Evolutionary conservation across 805 yeast genomes (phyloP).

Genomic region (Pichia ethanolica): DNA sequence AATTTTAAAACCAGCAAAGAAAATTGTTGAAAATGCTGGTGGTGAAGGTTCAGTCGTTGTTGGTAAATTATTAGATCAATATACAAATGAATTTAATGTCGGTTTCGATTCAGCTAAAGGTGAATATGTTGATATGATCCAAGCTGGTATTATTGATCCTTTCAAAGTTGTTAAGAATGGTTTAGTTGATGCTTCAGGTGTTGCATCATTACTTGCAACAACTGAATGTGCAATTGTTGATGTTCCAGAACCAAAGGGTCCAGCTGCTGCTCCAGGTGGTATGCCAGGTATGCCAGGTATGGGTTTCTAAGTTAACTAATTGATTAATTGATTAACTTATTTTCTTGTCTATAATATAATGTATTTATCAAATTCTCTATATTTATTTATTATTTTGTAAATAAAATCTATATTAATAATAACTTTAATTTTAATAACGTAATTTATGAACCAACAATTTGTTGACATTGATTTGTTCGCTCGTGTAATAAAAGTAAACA

Average conservation of each 20-base stretch:
- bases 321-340: not conserved
- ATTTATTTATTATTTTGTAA: not conserved
- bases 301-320: constrained; percentile 16
- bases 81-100: constrained; percentile 66
- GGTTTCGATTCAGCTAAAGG: constrained; percentile 94
- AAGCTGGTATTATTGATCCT: constrained; percentile 96
- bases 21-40: constrained; percentile 94
- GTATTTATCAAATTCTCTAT: not conserved
- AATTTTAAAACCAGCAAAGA: constrained; percentile 89
- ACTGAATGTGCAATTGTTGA: constrained; percentile 98
- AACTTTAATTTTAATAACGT: no score
- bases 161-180: constrained; percentile 97
- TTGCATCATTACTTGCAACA: constrained; percentile 93
- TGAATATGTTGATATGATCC: constrained; percentile 91
- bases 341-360: not conserved
- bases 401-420: no score
- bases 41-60: constrained; percentile 96
- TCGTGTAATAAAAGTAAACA: no score
- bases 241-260: constrained; percentile 73
- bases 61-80: constrained; percentile 66
- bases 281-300: constrained; percentile 46
- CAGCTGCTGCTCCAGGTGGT: constrained; percentile 38
- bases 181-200: constrained; percentile 93
- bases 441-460: no score
- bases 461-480: no score